Evolutionary conservation across 257 asterid genomes (phyloP), one percentile per base, ranked within the genome.

Genomic region (Penstemon newberryi): DNA sequence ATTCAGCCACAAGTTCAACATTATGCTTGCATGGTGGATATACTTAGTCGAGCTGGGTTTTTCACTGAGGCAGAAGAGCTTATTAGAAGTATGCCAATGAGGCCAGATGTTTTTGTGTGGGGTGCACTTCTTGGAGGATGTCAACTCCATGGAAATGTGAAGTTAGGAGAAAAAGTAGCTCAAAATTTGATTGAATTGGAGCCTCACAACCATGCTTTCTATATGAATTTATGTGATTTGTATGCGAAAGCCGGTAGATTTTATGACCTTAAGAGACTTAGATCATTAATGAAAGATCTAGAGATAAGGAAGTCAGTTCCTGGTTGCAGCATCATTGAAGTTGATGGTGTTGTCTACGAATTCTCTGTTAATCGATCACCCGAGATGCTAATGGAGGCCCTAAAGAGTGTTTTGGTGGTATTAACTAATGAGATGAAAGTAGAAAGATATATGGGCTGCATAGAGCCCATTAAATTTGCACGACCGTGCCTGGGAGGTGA

Each of bases 71-170:
- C 97, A 4, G 88, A 82, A 74, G 73, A 58, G 66, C 80, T 86
- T 33, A 88, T 91, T 37, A 60, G 67, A 18, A 74, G 74, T 52
- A 88, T 90, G 96, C 87, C 92, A 5, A 77, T 83, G 89, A 73
- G 77, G 74, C 90, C 96, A 5, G 95, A 90, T 73, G 86, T 79
- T 69, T 90, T 58, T 51, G 92, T 88, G 46, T 90, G 91, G 96
- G 92, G 97, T 54, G 96, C 97, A 60, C 72, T 90, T 33, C 90
- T 90, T 5, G 96, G 95, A 57, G 92, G 92, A 7, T 90, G 97
- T 71, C 95, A 86, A 77, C 70, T 84, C 81, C 92, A 90, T 47
- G 86, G 81, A 58, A 81, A 84, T 66, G 78, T 88, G 33, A 60
- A 66, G 42, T 70, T 88, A 51, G 97, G 96, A 66, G 96, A 86